phyloP scores from a whole-genome alignment of 2,329 filamentous ascomycete genomes.

The Colletotrichum sojae region DNA sequence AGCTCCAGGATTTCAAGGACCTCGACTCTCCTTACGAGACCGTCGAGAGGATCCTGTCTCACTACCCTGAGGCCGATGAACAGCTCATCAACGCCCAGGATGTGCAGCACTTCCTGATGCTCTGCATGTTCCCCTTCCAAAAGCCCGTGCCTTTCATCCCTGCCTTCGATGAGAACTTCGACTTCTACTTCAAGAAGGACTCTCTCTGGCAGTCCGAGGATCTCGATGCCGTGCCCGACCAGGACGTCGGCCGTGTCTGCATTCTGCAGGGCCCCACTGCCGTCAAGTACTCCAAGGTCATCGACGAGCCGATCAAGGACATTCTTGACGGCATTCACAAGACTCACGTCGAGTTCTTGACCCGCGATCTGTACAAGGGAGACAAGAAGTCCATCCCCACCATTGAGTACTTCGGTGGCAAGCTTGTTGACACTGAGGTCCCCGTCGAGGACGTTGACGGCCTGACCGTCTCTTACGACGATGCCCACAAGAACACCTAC shows the following conservation, averaged over 20 bases:
- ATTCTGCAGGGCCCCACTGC: slow-evolving; percentile 96
- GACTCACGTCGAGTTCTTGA: slow-evolving; percentile 85
- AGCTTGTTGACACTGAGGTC: slow-evolving; percentile 79
- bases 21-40: slow-evolving; percentile 85
- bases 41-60: slow-evolving; percentile 82
- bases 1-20: slow-evolving; percentile 91
- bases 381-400: slow-evolving; percentile 83
- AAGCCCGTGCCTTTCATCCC: slow-evolving; percentile 98
- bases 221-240: slow-evolving; percentile 92
- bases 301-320: slow-evolving; percentile 95
- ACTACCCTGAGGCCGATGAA: slow-evolving; percentile 87
- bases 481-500: slow-evolving; percentile 84
- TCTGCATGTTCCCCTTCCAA: slow-evolving; percentile 92
- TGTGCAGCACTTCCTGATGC: slow-evolving; percentile 94
- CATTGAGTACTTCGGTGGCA: slow-evolving; percentile 96
- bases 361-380: slow-evolving; percentile 83
- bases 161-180: slow-evolving; percentile 95
- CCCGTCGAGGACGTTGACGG: slow-evolving; percentile 84
- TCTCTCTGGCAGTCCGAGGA: slow-evolving; percentile 99
- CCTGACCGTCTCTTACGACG: slow-evolving; percentile 86
- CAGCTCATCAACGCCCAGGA: slow-evolving; percentile 99
- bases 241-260: slow-evolving; percentile 96
- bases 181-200: slow-evolving; percentile 99
- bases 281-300: slow-evolving; percentile 87
- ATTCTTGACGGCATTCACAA: slow-evolving; percentile 94